Base-by-base conservation (phyloP, 108 stramenopile species). In the Cyclotella sp. region DNA sequence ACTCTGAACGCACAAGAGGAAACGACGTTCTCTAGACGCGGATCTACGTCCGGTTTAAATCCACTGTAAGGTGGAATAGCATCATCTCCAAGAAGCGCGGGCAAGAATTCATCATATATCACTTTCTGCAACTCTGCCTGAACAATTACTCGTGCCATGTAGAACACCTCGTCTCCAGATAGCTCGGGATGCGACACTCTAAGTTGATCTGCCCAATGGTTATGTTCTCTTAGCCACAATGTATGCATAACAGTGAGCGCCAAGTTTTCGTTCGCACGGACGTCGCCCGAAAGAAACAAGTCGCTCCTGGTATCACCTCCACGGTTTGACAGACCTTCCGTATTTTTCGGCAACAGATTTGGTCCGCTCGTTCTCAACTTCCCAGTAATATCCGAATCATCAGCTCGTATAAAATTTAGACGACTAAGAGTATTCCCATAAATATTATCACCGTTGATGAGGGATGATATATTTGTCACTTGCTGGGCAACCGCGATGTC, bases 181-280 rank as follows among this genome's bases (percentile, higher is more conserved):
- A 68, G 58, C 10, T 19, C 16, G 5, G 60, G 67, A 22, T 63
- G 21, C 26, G 40, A 3, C 30, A 16, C n/a, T 39, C 61, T 51
- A 0, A 82, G 9, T 10, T 42, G 14, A 47, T 71, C 81, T 11
- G 77, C 82, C 77, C 68, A 79, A 44, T 70, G 26, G 42, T 85
- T 85, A 57, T 85, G 85, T 30, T 85, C 85, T 46, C 79, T 47
- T 9, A 85, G 26, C 55, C 65, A 85, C 10, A 85, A 15, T 16
- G 69, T 72, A 29, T 82, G 80, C 34, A 67, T 41, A 3, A 51
- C 62, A 11, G 59, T 39, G 24, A 85, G 45, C 8, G 62, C 81
- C 22, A 77, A 46, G 61, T 85, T 80, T 55, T 77, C 81, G 67
- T 85, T 85, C 28, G 68, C 85, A 21, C 85, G 85, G 12, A 57